Evolutionary conservation across 129 eudicot species (phyloP).

Genomic region (Heracleum sosnowskyi): DNA sequence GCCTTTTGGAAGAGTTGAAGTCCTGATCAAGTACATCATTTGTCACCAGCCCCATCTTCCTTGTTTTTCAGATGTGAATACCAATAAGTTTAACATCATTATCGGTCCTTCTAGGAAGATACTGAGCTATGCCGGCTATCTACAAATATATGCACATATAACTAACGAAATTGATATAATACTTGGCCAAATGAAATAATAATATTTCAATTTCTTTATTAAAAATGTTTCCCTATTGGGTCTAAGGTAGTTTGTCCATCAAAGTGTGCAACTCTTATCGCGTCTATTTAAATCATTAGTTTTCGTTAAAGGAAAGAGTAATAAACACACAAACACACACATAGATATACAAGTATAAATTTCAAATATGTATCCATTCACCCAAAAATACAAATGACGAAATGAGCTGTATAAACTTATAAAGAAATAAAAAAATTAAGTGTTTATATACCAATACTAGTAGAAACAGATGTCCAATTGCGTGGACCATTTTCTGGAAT

Average conservation of each 20-base stretch:
- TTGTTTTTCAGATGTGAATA: constrained; percentile 41
- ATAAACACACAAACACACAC: neutral
- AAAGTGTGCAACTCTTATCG: constrained; percentile 41
- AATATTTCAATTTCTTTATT: no score
- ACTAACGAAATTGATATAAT: no score
- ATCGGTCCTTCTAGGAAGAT: constrained; percentile 45
- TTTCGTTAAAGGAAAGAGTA: neutral
- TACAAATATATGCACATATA: constrained; percentile 3
- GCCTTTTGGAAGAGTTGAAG: no score
- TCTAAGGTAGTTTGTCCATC: constrained; percentile 42
- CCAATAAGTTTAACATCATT: constrained; percentile 49
- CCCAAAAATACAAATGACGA: no score
- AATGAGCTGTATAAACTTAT: no score
- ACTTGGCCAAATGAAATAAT: no score
- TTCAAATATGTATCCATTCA: neutral
- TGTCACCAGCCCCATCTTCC: neutral
- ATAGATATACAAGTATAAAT: no score
- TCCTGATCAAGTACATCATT: no score
- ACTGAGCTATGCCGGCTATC: constrained; percentile 55
- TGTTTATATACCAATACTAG: no score
- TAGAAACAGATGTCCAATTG: constrained; percentile 40
- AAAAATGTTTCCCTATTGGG: constrained; percentile 37
- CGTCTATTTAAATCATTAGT: constrained; percentile 32
- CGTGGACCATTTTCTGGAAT: constrained; percentile 41
- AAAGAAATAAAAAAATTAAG: no score